phyloP scores from a whole-genome alignment of 345 rosid genomes.

The Aurinia saxatilis region DNA sequence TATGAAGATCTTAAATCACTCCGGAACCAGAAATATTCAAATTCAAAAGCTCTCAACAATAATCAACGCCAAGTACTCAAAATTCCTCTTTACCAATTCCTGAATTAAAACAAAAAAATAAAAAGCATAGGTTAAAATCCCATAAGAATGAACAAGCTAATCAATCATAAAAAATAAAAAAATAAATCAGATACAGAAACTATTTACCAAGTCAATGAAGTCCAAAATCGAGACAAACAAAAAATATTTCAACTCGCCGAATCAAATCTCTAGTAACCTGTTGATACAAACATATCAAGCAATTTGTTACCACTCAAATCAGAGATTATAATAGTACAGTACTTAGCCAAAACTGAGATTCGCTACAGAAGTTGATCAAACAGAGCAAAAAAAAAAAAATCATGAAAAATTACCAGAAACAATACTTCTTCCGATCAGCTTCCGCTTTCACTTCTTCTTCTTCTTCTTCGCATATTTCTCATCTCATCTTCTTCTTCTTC shows the following conservation, averaged over 20 bases:
- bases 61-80: not conserved
- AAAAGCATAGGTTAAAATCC: not conserved
- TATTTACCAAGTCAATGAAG: conserved; percentile 40
- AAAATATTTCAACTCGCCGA: too few relatives aligned
- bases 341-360: not conserved
- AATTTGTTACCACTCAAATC: not conserved
- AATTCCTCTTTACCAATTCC: not conserved
- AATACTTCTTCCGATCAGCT: not conserved
- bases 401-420: not conserved
- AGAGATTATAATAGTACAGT: not conserved
- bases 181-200: not conserved
- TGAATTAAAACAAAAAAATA: not conserved
- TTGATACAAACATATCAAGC: conserved; percentile 1
- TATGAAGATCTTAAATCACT: not conserved
- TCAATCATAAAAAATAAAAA: not conserved
- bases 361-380: not conserved
- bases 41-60: not conserved
- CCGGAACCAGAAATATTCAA: not conserved
- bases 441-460: not conserved
- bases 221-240: conserved; percentile 4
- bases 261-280: conserved; percentile 15
- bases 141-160: conserved; percentile 12
- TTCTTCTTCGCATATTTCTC: not conserved
- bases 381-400: not conserved
- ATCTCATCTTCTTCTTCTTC: conserved; percentile 11